A percentile compares a stretch with the other conserved stretches of the same genome.
phyloP scores from a whole-genome alignment of 1,284 basidiomycete genomes.

The Malassezia caprae region DNA sequence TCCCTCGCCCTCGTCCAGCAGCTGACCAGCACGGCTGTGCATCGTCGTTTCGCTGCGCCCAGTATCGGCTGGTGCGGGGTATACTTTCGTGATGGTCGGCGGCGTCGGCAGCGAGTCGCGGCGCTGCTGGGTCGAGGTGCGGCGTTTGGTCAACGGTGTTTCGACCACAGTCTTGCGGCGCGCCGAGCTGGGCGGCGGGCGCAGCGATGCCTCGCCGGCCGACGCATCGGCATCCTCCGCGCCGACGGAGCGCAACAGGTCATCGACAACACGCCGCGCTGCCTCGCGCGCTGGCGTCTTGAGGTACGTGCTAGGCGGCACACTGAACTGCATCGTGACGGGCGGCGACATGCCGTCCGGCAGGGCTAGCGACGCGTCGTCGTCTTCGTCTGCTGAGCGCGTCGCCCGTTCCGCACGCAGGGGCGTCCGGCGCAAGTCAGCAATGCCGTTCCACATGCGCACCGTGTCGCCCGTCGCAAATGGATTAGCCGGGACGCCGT shows the following conservation, averaged over 20 bases:
- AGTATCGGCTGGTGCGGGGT: slow-evolving; percentile 17
- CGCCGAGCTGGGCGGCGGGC: background rate
- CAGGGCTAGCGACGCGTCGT: slow-evolving; percentile 50
- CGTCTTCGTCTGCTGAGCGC: background rate
- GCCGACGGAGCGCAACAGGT: slow-evolving; percentile 39
- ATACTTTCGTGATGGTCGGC: slow-evolving; percentile 26
- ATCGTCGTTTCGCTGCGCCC: slow-evolving; percentile 18
- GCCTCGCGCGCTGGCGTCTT: slow-evolving; percentile 52
- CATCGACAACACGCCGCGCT: slow-evolving; percentile 40
- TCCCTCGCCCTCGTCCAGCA: slow-evolving; percentile 27
- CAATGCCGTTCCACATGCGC: slow-evolving; percentile 60
- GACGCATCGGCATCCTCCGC: slow-evolving; percentile 10
- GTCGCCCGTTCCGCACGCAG: slow-evolving; percentile 25
- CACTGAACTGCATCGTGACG: slow-evolving; percentile 68
- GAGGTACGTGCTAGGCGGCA: slow-evolving; percentile 60
- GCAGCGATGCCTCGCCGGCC: background rate
- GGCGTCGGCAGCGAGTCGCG: slow-evolving; percentile 42
- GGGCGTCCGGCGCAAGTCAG: slow-evolving; percentile 61
- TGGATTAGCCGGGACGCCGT: slow-evolving; percentile 20
- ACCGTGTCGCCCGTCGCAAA: slow-evolving; percentile 28
- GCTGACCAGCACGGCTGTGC: slow-evolving; percentile 1
- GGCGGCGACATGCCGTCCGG: slow-evolving; percentile 71
- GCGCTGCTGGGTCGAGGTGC: slow-evolving; percentile 18
- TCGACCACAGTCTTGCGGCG: slow-evolving; percentile 21
- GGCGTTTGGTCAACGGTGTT: slow-evolving; percentile 27